These are phyloP conservation scores for Calvatia gigantea DNA, from an alignment of 768 basidiomycete species.

Conservation along the genomic window DNA sequence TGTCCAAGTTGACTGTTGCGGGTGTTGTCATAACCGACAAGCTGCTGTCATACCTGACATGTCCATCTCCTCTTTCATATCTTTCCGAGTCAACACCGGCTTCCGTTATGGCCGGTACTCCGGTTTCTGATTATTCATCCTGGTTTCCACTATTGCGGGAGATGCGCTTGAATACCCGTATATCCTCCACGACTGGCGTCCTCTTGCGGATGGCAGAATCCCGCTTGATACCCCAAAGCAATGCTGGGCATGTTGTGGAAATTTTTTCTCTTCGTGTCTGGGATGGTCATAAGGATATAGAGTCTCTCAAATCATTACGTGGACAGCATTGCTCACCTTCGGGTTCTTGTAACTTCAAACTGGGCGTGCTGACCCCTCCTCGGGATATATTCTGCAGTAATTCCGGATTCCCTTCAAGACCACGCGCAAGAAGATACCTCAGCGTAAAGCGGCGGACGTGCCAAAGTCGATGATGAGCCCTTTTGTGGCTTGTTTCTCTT, in stretches of 20 bases:
- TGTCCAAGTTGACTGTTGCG: constrained; percentile 23
- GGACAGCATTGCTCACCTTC: background rate
- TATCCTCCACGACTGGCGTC: constrained; percentile 17
- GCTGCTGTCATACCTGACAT: constrained; percentile 20
- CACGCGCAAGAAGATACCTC: constrained; percentile 2
- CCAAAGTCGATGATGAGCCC: constrained; percentile 6
- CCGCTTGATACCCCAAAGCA: constrained; percentile 12
- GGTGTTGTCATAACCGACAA: constrained; percentile 22
- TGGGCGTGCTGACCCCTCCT: constrained; percentile 8
- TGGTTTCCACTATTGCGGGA: constrained; percentile 22
- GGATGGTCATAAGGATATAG: constrained; percentile 12
- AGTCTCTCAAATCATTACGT: background rate
- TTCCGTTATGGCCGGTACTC: background rate
- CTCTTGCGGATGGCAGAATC: constrained; percentile 22
- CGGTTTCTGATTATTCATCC: background rate
- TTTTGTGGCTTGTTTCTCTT: background rate
- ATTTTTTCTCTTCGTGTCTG: constrained; percentile 1
- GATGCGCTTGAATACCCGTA: constrained; percentile 20
- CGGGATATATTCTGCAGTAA: background rate
- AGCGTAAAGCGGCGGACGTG: constrained; percentile 6
- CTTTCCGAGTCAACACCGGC: background rate
- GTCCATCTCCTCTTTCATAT: background rate
- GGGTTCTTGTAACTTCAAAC: background rate
- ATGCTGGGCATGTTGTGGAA: background rate
- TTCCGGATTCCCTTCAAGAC: background rate